Evolutionary conservation across 148 eudicot species (phyloP), one percentile per base, ranked within the genome.

Genomic region (Nyssa sinensis): DNA sequence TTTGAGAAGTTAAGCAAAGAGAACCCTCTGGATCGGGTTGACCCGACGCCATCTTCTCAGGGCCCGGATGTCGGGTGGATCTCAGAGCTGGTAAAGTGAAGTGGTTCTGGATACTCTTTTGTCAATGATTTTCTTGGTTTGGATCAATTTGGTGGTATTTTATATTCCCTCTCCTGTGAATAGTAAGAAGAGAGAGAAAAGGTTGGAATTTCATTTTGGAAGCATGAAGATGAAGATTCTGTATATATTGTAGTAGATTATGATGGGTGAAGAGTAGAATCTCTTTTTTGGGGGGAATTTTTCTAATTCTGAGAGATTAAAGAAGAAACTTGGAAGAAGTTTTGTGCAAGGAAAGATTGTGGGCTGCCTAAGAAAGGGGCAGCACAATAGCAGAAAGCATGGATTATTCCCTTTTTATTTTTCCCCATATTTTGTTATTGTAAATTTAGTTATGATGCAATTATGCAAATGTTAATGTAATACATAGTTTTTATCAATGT

Each of bases 61-160:
- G 88, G 84, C 53, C 89, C 91, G 5, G 97, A 92, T 82, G 79
- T 92, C 11, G 97, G 89, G 29, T 92, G 97, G 97, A 87, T 92
- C 0, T 84, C 90, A 11, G 97, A 92, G 41, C 89, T 92, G 32
- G 81, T 92, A 23, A 73, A 85, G 79, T 92, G 78, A 90, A 32
- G 21, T 25, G 73, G 57, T 67, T 30, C 47, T 12, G 30, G 37
- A n/a, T 27, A 35, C 57, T n/a, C n/a, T n/a, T n/a, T 3, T 16
- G 39, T n/a, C 4, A 7, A 5, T n/a, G 41, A 58, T 19, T 23
- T 59, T 14, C 8, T 76, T 29, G n/a, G 57, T 70, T 59, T 11
- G 62, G 39, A 34, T 30, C 10, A 21, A 23, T 32, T 70, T 70
- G n/a, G n/a, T 13, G 73, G 1, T 29, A 30, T 70, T 31, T 70